Base-by-base conservation (phyloP, 305 asterid genomes). In the Caryopteris hybrid region DNA sequence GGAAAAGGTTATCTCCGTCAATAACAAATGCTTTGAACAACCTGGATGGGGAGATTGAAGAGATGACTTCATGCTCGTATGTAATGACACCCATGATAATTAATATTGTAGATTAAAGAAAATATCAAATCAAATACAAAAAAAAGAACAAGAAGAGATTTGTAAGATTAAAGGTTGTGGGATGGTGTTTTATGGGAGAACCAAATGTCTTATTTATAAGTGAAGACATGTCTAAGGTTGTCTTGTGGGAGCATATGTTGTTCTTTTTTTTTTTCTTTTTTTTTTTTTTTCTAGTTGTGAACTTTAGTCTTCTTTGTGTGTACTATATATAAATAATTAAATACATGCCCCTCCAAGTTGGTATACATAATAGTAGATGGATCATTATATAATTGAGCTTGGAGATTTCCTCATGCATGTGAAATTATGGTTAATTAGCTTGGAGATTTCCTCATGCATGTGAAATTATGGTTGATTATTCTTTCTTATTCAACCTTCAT, bases 1-100 rank as follows among this genome's bases (percentile, higher is more conserved):
- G 89, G 53, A 86, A 61, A 6, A 84, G 76, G 74, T 75, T 82
- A 80, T 84, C 81, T 0, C 66, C 65, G 48, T 84, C 90, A 45
- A 79, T 63, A 53, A 84, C 33, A 64, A 69, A 71, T 20, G 86
- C 72, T 38, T 84, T 82, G 60, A 82, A 84, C 75, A 86, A 38
- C 61, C 78, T 74, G 3, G 46, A 1, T 12, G 84, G 84, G 20
- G 92, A 68, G 70, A 86, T 57, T 21, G 83, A 36, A 17, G 76
- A 75, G 27, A 55, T 36, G 10, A 66, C 55, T 52, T 83, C 87
- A 3, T 81, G 66, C 39, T 75, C 76, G 22, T 55, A 60, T 3
- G 78, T 81, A 63, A 78, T 50, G 8, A 47, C 78, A 42, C 71
- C 87, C 88, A 68, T 68, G 31, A n/a, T 56, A n/a, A n/a, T n/a